Percentiles rank a stretch among this genome's conserved stretches.
These are phyloP conservation scores for Podila horticola DNA, from an alignment of 192 early-diverging fungal genomes.

Conservation along the genomic window DNA sequence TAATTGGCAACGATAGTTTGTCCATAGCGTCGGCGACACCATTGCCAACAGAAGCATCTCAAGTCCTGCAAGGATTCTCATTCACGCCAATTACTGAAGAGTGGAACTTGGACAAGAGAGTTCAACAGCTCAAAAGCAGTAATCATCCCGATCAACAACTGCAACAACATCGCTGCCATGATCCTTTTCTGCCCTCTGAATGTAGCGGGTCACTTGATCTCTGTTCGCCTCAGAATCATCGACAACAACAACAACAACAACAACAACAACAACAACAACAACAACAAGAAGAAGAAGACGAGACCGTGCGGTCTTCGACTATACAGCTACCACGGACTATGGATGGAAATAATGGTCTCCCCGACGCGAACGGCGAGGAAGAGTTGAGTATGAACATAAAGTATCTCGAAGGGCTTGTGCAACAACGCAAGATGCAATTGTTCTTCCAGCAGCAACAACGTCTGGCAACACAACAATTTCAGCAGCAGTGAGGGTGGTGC, in stretches of 20 bases:
- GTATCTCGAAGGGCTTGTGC: constrained; percentile 15
- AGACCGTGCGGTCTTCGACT: too few species aligned
- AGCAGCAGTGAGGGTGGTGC: background rate
- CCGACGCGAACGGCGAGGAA: constrained; percentile 7
- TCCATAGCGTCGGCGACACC: too few species aligned
- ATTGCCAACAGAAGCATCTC: too few species aligned
- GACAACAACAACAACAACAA: background rate
- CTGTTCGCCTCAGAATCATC: background rate
- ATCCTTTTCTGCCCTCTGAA: background rate
- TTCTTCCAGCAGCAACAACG: constrained; percentile 7
- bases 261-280: background rate
- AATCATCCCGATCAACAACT: constrained; percentile 5
- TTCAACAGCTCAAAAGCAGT: background rate
- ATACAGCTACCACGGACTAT: background rate
- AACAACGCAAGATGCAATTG: constrained; percentile 19
- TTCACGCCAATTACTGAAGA: background rate
- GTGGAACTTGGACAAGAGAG: background rate
- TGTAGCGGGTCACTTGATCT: background rate
- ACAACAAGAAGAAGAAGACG: too few species aligned
- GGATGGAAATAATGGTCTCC: background rate
- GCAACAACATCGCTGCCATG: constrained; percentile 3
- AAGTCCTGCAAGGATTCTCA: background rate
- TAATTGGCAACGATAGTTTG: too few species aligned
- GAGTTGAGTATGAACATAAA: constrained; percentile 20
- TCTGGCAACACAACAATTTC: background rate